Conservation (phyloP, 805 yeast species). For the Myxozyma lipomycoides region DNA sequence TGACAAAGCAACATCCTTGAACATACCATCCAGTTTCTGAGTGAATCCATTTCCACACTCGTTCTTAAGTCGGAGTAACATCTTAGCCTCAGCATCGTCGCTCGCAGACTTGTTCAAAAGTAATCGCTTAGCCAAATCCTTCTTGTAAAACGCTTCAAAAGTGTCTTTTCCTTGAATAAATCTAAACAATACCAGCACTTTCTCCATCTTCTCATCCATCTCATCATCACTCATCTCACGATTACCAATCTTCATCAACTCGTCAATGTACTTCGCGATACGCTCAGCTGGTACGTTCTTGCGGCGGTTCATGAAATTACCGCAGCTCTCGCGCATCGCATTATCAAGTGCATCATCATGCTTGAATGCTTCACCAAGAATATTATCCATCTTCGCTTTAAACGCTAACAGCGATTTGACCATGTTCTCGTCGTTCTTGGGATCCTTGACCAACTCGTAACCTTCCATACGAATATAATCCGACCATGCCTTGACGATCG, state of each 20-base stretch:
- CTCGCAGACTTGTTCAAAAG: slow-evolving; percentile 47
- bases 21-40: slow-evolving; percentile 79
- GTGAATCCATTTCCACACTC: slow-evolving; percentile 80
- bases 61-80: slow-evolving; percentile 63
- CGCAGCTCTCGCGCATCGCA: slow-evolving; percentile 27
- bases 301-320: slow-evolving; percentile 28
- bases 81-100: slow-evolving; percentile 62
- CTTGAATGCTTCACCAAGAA: slow-evolving; percentile 10
- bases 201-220: slow-evolving; percentile 47
- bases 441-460: slow-evolving; percentile 19
- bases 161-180: slow-evolving; percentile 77
- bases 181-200: slow-evolving; percentile 59
- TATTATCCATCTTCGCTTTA: slow-evolving; percentile 18
- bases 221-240: slow-evolving; percentile 43
- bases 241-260: slow-evolving; percentile 31
- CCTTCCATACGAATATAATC: slow-evolving; percentile 23
- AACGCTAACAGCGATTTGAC: slow-evolving; percentile 21
- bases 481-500: slow-evolving; percentile 15
- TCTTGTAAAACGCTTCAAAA: slow-evolving; percentile 79
- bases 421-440: slow-evolving; percentile 22
- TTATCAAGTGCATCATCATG: slow-evolving; percentile 20
- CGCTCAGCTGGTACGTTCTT: slow-evolving; percentile 32
- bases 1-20: slow-evolving; percentile 67
- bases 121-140: slow-evolving; percentile 78
- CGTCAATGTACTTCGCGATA: slow-evolving; percentile 35